These are phyloP conservation scores for Viola pubescens DNA, from an alignment of 441 rosid species.

Conservation along the genomic window DNA sequence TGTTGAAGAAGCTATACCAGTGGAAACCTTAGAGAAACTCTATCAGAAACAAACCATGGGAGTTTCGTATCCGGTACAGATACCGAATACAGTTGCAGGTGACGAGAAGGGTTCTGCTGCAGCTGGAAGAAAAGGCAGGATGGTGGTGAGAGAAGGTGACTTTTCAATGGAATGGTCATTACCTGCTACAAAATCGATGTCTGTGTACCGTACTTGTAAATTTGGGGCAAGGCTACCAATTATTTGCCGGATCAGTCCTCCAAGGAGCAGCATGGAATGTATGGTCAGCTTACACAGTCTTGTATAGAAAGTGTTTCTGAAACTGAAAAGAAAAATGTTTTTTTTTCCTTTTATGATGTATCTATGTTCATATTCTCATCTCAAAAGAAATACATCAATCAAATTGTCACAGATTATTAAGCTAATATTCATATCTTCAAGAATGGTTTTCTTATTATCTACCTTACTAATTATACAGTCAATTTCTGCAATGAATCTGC, in stretches of 20 bases:
- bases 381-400: not conserved
- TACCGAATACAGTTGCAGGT: conserved; percentile 16
- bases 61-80: conserved; percentile 27
- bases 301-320: conserved; percentile 47
- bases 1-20: conserved; percentile 25
- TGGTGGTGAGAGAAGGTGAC: conserved; percentile 26
- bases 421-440: not conserved
- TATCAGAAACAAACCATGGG: conserved; percentile 36
- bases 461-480: too few species aligned
- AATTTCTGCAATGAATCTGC: too few species aligned
- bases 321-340: conserved; percentile 11
- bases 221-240: conserved; percentile 38
- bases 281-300: conserved; percentile 40
- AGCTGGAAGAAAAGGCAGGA: conserved; percentile 22
- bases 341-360: not conserved
- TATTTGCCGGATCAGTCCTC: conserved; percentile 23
- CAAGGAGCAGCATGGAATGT: conserved; percentile 32
- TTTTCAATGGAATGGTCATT: conserved; percentile 19
- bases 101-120: conserved; percentile 25
- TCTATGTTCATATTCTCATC: not conserved
- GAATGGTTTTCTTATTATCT: too few species aligned
- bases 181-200: conserved; percentile 30
- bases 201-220: conserved; percentile 34
- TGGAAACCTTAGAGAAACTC: conserved; percentile 27
- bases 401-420: conserved; percentile 17